These are phyloP conservation scores for Biscutella laevigata DNA, from an alignment of 441 rosid species.

Conservation along the genomic window DNA sequence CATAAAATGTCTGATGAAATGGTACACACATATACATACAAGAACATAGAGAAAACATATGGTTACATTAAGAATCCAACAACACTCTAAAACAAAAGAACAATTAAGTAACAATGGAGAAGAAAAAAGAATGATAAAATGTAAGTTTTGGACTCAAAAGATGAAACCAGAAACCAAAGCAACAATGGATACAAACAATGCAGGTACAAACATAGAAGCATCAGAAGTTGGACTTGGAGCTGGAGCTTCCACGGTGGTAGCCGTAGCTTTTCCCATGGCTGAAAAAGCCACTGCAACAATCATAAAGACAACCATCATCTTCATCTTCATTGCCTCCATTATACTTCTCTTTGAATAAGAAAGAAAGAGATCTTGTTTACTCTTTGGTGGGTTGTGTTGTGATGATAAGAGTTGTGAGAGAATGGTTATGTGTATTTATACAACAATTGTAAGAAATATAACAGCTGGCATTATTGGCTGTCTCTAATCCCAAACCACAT, in stretches of 20 bases:
- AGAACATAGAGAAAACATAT: slow-evolving; percentile 10
- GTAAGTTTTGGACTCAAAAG: slow-evolving; percentile 22
- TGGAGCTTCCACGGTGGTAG: slow-evolving; percentile 52
- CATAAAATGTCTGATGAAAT: slow-evolving; percentile 11
- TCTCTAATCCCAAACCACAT: slow-evolving; percentile 21
- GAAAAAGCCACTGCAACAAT: slow-evolving; percentile 37
- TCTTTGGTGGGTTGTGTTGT: slow-evolving; percentile 7
- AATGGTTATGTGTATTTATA: slow-evolving; percentile 27
- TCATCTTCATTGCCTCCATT: slow-evolving; percentile 61
- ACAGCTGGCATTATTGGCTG: slow-evolving; percentile 28
- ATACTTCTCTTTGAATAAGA: slow-evolving; percentile 3
- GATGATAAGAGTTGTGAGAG: slow-evolving; percentile 22
- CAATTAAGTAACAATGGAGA: slow-evolving; percentile 19
- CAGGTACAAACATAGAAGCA: slow-evolving; percentile 42
- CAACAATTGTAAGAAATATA: slow-evolving; percentile 5
- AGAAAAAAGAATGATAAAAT: slow-evolving; percentile 8
- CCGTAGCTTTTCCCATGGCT: slow-evolving; percentile 27
- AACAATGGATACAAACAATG: slow-evolving; percentile 43
- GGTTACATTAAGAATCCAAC: slow-evolving; percentile 1
- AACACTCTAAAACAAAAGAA: slow-evolving; percentile 18
- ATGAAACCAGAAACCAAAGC: slow-evolving; percentile 49
- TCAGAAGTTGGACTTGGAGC: slow-evolving; percentile 65
- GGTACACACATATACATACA: slow-evolving; percentile 11
- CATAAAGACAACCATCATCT: slow-evolving; percentile 32
- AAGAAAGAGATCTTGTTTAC: background rate